Base-by-base conservation (phyloP, 495 filamentous ascomycete genomes). In the Aspergillus nidulans region DNA sequence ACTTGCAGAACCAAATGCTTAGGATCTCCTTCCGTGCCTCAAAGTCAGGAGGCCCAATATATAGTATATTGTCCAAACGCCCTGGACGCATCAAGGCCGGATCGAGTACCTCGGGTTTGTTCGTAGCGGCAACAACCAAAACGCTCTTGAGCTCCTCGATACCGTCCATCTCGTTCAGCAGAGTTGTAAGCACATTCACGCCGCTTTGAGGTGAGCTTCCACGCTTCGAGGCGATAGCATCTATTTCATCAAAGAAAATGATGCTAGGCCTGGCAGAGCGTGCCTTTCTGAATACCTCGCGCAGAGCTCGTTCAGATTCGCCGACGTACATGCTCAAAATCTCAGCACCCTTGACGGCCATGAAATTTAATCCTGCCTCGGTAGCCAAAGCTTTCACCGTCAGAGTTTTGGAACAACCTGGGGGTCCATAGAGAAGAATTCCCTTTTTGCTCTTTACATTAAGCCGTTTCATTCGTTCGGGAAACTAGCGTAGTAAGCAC, bases 241-340 rank as follows among this genome's bases (percentile, higher is more conserved):
- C 94, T 62, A 98, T 95, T 68, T 98, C 94, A 68, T 98, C 94
- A 63, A 98, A 97, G 76, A 98, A 98, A 55, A 98, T 91, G 66
- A 98, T 92, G 66, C 88, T 90, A 4, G 94, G 94, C 49, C 85
- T 84, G 21, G 92, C 94, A 36, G 88, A 85, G 40, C 90, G 79
- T 2, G 94, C 94, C 58, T 91, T 90, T 47, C 85, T 80, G 69
- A 98, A 98, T 8, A 97, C 81, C 43, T 94, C 89, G 45, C 94
- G 82, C 40, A 98, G 77, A 23, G 87, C 85, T 8, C 92, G 85
- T 73, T 98, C 94, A 6, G 91, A 92, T 70, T 98, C 94, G 50
- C 94, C 94, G 20, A 98, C 91, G 70, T 97, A 98, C 91, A 95
- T 97, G 71, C 86, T 95, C 52, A 96, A 81, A 3, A 98, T 81